Evolutionary conservation across 2,329 filamentous ascomycete species (phyloP).

Genomic region (Colletotrichum limetticola): DNA sequence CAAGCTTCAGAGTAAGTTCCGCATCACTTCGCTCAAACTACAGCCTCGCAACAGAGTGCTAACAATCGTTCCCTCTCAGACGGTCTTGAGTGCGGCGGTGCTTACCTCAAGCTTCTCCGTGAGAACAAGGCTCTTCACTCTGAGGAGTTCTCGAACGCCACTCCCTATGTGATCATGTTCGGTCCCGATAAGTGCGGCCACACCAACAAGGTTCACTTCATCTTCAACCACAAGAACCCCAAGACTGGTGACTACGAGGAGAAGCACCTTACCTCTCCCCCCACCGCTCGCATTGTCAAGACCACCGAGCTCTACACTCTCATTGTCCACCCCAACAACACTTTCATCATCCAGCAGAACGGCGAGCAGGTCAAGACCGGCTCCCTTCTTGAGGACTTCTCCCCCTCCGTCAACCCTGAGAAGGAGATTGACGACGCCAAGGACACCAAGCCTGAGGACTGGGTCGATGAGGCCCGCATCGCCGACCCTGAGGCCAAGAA

Average conservation of each 20-base stretch:
- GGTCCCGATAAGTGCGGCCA: slow-evolving; percentile 99
- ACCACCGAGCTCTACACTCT: slow-evolving; percentile 95
- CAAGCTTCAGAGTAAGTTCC: slow-evolving; percentile 90
- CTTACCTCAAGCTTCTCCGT: slow-evolving; percentile 98
- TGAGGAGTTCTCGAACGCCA: slow-evolving; percentile 97
- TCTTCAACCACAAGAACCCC: slow-evolving; percentile 99
- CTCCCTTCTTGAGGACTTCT: slow-evolving; percentile 93
- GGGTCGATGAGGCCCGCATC: slow-evolving; percentile 95
- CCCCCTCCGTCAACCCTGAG: slow-evolving; percentile 89
- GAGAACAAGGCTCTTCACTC: slow-evolving; percentile 97
- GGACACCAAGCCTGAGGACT: slow-evolving; percentile 93
- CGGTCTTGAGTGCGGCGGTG: slow-evolving; percentile 96
- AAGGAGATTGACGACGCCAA: slow-evolving; percentile 96
- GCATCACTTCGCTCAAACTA: not conserved
- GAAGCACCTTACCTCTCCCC: slow-evolving; percentile 92
- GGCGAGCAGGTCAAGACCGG: slow-evolving; percentile 89
- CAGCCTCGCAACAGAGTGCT: not conserved
- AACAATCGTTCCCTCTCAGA: slow-evolving; percentile 60
- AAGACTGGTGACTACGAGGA: slow-evolving; percentile 99
- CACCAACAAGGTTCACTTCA: slow-evolving; percentile 99
- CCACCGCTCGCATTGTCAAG: slow-evolving; percentile 89
- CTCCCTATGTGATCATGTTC: slow-evolving; percentile 99
- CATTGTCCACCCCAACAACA: slow-evolving; percentile 96
- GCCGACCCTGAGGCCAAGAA: slow-evolving; percentile 92
- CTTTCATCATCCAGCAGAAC: slow-evolving; percentile 91